Evolutionary conservation across 2,329 filamentous ascomycete genomes (phyloP).

Genomic region (Fusarium zealandicum): DNA sequence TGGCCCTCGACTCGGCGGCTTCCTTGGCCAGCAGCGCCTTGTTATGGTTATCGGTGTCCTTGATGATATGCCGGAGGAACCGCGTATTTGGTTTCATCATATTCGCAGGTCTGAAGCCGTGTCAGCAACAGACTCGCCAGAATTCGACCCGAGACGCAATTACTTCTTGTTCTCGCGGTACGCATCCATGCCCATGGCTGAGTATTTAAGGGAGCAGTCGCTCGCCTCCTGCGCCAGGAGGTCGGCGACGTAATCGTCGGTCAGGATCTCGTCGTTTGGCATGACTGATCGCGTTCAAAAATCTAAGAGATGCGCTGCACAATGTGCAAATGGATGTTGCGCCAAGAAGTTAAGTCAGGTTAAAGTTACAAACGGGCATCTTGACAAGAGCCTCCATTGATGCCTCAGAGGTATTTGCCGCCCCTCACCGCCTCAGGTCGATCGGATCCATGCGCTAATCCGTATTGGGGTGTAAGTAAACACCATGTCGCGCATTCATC

Average conservation of each 20-base stretch:
- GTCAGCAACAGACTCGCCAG: slow-evolving; percentile 29
- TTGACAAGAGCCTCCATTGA: slow-evolving; percentile 14
- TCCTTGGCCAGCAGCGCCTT: slow-evolving; percentile 84
- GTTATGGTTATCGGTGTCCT: slow-evolving; percentile 89
- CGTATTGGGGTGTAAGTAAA: slow-evolving; percentile 50
- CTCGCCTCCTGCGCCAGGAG: slow-evolving; percentile 83
- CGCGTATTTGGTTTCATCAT: slow-evolving; percentile 89
- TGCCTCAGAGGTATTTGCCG: slow-evolving; percentile 31
- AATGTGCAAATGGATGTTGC: slow-evolving; percentile 3
- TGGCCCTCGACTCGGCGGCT: slow-evolving; percentile 76
- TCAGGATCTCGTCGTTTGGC: slow-evolving; percentile 60
- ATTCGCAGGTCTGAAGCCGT: slow-evolving; percentile 61
- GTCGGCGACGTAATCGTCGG: slow-evolving; percentile 80
- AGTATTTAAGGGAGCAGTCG: slow-evolving; percentile 76
- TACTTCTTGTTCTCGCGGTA: slow-evolving; percentile 60
- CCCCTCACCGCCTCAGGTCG: slow-evolving; percentile 29
- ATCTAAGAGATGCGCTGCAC: slow-evolving; percentile 1
- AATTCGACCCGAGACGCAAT: slow-evolving; percentile 19
- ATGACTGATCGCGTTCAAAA: slow-evolving; percentile 37
- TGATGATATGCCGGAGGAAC: slow-evolving; percentile 87
- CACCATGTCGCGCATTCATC: slow-evolving; percentile 35
- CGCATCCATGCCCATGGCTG: slow-evolving; percentile 75
- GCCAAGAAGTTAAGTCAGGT: slow-evolving; percentile 15
- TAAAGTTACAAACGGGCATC: slow-evolving; percentile 1
- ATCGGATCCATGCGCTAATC: slow-evolving; percentile 33